Conservation (phyloP, 129 eudicot genomes). For the Arctium lappa region DNA sequence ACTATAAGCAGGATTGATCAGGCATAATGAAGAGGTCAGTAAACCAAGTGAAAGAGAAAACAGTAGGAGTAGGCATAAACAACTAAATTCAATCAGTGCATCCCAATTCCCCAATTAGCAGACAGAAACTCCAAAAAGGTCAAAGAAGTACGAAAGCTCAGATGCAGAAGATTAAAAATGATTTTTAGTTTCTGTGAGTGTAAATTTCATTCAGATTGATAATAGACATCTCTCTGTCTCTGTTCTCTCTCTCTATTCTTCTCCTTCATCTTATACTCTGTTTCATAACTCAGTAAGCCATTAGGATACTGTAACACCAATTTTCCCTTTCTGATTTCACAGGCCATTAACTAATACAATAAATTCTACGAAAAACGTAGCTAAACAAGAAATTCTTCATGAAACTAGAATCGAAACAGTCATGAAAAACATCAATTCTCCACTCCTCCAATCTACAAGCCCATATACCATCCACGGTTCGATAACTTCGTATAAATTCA, state of each 20-base stretch:
- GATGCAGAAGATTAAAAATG: not conserved
- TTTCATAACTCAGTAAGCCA: too few species aligned
- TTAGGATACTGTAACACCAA: too few species aligned
- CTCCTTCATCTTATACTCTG: too few species aligned
- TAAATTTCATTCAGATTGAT: too few species aligned
- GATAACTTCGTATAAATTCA: not conserved
- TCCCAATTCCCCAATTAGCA: not conserved
- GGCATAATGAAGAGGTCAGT: slow-evolving; percentile 5
- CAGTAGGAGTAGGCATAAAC: not conserved
- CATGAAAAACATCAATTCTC: not conserved
- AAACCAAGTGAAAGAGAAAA: not conserved
- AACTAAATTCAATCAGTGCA: not conserved
- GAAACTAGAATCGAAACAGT: not conserved
- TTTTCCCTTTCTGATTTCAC: too few species aligned
- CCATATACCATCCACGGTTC: not conserved
- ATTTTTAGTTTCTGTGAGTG: too few species aligned
- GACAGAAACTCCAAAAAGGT: not conserved
- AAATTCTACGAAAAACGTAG: not conserved
- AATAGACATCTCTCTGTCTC: too few species aligned
- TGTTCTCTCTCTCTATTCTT: too few species aligned
- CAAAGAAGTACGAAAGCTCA: not conserved
- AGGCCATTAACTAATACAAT: too few species aligned
- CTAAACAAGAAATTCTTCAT: not conserved
- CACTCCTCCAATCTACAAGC: not conserved
- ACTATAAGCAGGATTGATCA: slow-evolving; percentile 28